Conservation (phyloP, 345 rosid genomes). For the Erysimum cheiranthoides region DNA sequence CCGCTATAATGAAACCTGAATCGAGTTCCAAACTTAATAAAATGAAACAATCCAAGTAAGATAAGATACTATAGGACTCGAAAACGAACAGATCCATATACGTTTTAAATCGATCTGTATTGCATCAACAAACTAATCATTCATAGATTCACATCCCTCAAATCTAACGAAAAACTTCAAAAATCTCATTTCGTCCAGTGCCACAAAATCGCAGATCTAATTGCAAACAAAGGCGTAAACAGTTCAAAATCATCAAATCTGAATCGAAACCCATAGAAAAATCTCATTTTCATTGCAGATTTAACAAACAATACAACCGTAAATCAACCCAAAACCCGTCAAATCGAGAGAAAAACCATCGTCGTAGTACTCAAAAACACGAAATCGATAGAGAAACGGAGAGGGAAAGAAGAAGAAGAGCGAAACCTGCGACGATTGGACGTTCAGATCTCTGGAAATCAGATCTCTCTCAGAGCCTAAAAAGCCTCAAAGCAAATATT, state of each 20-base stretch:
- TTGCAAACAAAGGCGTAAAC: neutral
- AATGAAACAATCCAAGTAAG: neutral
- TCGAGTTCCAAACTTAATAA: neutral
- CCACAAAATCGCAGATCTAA: constrained; percentile 7
- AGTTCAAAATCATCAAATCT: neutral
- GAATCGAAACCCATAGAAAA: constrained; percentile 7
- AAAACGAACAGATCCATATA: constrained; percentile 35
- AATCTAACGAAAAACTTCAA: constrained; percentile 14
- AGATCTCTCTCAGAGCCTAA: constrained; percentile 15
- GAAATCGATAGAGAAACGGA: neutral
- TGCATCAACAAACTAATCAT: neutral
- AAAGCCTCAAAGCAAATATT: constrained; percentile 15
- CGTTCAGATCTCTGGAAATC: constrained; percentile 26
- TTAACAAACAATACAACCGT: neutral
- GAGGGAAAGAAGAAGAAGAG: constrained; percentile 14
- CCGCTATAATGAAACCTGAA: neutral
- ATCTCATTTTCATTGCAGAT: constrained; percentile 11
- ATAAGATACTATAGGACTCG: neutral
- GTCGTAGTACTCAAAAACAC: neutral
- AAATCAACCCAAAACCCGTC: constrained; percentile 8
- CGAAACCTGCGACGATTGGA: constrained; percentile 23
- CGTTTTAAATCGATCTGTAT: neutral
- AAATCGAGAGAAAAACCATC: neutral
- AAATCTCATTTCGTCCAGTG: constrained; percentile 12
- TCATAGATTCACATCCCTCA: constrained; percentile 19